These are phyloP conservation scores for Trypanosoma grayi DNA, from an alignment of 208 protist genomes.

Conservation along the genomic window DNA sequence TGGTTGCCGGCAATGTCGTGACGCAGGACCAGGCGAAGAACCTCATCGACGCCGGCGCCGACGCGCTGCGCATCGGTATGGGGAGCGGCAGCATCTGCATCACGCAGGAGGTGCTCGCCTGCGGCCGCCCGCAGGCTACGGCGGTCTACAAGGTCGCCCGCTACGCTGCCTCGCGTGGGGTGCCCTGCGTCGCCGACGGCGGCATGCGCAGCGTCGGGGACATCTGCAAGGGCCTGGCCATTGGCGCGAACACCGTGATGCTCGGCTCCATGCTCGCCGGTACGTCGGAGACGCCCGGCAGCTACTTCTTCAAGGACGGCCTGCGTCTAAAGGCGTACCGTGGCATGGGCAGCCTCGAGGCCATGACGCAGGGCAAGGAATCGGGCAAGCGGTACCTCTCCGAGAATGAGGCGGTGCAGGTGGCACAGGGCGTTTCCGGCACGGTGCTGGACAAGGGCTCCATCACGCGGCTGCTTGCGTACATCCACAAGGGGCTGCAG, in stretches of 20 bases:
- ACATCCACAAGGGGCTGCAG: constrained; percentile 91
- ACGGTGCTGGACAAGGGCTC: constrained; percentile 92
- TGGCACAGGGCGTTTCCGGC: constrained; percentile 92
- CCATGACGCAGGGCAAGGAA: constrained; percentile 92
- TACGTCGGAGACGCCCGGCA: constrained; percentile 91
- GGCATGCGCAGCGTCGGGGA: constrained; percentile 93
- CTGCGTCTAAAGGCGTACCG: constrained; percentile 94
- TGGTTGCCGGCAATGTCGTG: constrained; percentile 97
- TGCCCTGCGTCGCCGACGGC: constrained; percentile 95
- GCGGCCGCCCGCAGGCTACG: constrained; percentile 95
- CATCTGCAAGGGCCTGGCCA: constrained; percentile 94
- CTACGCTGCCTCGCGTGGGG: constrained; percentile 85
- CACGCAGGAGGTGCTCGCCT: constrained; percentile 95
- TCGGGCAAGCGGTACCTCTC: constrained; percentile 89
- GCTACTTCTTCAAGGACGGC: constrained; percentile 93
- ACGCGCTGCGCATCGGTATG: constrained; percentile 97
- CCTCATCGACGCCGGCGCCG: constrained; percentile 96
- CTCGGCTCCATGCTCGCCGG: constrained; percentile 91
- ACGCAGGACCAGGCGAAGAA: constrained; percentile 95
- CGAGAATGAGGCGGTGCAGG: constrained; percentile 87
- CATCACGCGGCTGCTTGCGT: constrained; percentile 77
- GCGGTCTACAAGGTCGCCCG: constrained; percentile 92
- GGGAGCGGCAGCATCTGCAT: constrained; percentile 98
- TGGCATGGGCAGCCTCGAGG: constrained; percentile 95
- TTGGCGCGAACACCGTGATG: constrained; percentile 90